phyloP scores from a whole-genome alignment of 2,329 filamentous ascomycete genomes.

The Mycosphaerelloides madeirae region DNA sequence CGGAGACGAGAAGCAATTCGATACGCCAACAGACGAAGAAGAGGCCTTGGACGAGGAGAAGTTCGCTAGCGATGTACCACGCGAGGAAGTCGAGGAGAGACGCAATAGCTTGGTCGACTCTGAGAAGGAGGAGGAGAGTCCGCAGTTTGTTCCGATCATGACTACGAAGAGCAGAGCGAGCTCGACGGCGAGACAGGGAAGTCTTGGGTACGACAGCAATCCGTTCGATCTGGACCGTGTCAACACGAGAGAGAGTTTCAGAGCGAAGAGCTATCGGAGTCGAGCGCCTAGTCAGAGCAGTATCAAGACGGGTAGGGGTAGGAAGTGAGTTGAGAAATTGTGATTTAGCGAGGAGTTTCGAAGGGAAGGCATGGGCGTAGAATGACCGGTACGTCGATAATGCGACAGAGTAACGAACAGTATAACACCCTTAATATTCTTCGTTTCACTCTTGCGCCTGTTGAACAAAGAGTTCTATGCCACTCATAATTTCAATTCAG shows the following conservation, averaged over 20 bases:
- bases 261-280: constrained; percentile 2
- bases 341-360: not conserved
- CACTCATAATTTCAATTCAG: too few species aligned
- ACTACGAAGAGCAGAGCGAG: constrained; percentile 8
- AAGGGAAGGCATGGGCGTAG: not conserved
- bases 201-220: constrained; percentile 35
- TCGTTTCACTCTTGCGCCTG: too few species aligned
- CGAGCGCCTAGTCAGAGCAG: not conserved
- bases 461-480: too few species aligned
- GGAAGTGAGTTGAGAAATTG: not conserved
- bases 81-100: constrained; percentile 13
- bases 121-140: constrained; percentile 19
- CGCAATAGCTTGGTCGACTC: constrained; percentile 9
- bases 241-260: constrained; percentile 45
- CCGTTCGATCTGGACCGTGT: constrained; percentile 48
- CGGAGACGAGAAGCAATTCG: constrained; percentile 3
- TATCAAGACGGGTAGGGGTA: constrained; percentile 5
- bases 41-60: constrained; percentile 15
- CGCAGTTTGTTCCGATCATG: constrained; percentile 23
- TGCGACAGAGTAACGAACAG: too few species aligned
- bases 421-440: too few species aligned
- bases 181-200: constrained; percentile 1
- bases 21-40: constrained; percentile 3
- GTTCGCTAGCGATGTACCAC: constrained; percentile 4
- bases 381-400: too few species aligned